These are phyloP conservation scores for Cercospora sesami DNA, from an alignment of 2,329 filamentous ascomycete genomes.

Conservation along the genomic window DNA sequence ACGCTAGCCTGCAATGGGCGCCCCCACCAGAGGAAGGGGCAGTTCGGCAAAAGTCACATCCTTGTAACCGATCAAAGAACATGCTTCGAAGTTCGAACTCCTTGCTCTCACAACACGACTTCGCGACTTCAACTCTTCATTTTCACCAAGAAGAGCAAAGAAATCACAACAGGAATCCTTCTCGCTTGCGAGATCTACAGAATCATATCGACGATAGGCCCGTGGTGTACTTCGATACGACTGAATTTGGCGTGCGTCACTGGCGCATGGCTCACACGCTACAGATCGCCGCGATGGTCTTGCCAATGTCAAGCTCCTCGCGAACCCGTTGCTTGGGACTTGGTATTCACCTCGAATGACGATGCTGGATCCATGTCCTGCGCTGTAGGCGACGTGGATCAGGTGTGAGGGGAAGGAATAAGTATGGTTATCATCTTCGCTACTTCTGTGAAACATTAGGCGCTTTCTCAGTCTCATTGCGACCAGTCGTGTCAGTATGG, in stretches of 20 bases:
- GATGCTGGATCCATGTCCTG: not conserved
- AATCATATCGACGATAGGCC: not conserved
- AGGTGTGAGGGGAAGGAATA: not conserved
- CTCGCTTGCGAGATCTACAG: not conserved
- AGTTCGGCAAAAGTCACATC: constrained; percentile 2
- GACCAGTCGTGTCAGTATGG: not conserved
- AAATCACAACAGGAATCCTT: not conserved
- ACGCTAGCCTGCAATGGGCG: not conserved
- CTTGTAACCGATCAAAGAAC: not conserved
- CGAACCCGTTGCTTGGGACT: not conserved
- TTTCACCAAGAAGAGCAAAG: not conserved
- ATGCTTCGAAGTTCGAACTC: not conserved
- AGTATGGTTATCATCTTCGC: not conserved
- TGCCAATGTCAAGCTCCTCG: not conserved
- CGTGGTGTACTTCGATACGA: constrained; percentile 1
- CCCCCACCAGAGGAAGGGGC: not conserved
- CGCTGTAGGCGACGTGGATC: not conserved
- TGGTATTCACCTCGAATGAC: not conserved
- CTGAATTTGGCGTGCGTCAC: not conserved
- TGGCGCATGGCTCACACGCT: not conserved
- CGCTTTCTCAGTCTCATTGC: not conserved
- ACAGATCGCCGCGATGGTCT: not conserved
- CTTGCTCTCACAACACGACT: not conserved
- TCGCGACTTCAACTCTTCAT: not conserved
- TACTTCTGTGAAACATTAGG: not conserved